Evolutionary conservation across 1,284 basidiomycete genomes (phyloP), one percentile per base, ranked within the genome.

Genomic region (Schizophyllum commune): DNA sequence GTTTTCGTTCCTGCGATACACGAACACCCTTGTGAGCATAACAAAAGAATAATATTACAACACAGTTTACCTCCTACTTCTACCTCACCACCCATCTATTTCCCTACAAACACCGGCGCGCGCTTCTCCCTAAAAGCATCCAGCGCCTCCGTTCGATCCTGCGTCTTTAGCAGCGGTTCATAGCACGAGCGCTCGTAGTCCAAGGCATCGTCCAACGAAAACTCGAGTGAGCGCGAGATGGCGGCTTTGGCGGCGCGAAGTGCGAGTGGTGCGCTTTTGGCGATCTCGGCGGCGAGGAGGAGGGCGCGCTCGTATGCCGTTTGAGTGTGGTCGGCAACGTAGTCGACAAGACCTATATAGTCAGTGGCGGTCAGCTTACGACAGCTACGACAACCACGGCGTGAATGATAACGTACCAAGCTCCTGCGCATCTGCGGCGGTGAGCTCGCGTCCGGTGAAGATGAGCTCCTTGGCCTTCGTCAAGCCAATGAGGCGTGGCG

Each of bases 91-190:
- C 5, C 5, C 27, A 27, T 27, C 39, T 47, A 47, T 8, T 47
- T 47, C 34, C 94, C 94, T 67, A 79, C 83, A 74, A 96, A 96
- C 32, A 87, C 74, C 1, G 94, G 92, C 47, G 77, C 74, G 56
- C 94, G 81, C 75, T 96, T 97, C 75, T 94, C 92, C 65, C 84
- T 88, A 76, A 97, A 97, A 1, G 94, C 95, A 63, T 84, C 76
- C 32, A 97, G 77, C 11, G 94, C 95, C 73, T 98, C 94, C 8
- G 83, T 69, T 8, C 94, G 83, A 71, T 98, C 94, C 66, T 87
- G 81, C 9, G 82, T 89, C 56, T 80, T 79, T n/a, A 97, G 74
- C 19, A 97, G 79, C 1, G 84, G 82, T 67, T 96, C 89, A 67
- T 97, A 97, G 21, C 90, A 86, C 7, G 86, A 85, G 39, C 90